phyloP scores from a whole-genome alignment of 2,329 filamentous ascomycete species.

The Fusarium scirpi region DNA sequence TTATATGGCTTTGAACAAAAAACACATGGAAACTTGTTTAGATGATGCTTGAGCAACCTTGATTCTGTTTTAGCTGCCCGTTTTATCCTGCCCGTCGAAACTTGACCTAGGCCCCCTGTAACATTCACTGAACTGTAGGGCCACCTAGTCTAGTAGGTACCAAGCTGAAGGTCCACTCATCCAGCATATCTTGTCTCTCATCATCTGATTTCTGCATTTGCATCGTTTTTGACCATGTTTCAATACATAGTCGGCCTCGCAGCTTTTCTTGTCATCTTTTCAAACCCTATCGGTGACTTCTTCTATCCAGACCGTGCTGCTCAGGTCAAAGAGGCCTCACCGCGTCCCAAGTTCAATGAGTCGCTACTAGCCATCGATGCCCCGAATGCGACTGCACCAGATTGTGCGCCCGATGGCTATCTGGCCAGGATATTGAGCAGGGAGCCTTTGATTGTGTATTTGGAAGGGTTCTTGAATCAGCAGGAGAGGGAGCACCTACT shows the following conservation, averaged over 20 bases:
- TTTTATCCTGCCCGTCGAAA: slow-evolving; percentile 24
- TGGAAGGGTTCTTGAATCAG: slow-evolving; percentile 62
- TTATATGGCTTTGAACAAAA: background rate
- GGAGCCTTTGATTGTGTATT: slow-evolving; percentile 65
- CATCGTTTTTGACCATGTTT: slow-evolving; percentile 52
- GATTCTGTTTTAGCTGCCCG: background rate
- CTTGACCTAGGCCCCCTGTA: background rate
- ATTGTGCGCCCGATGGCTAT: slow-evolving; percentile 58
- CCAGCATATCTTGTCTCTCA: slow-evolving; percentile 7
- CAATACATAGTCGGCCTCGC: slow-evolving; percentile 59
- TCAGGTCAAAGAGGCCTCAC: slow-evolving; percentile 44
- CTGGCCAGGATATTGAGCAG: slow-evolving; percentile 61
- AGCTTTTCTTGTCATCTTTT: slow-evolving; percentile 58
- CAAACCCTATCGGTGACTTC: slow-evolving; percentile 57
- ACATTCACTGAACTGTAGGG: background rate
- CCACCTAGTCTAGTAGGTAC: background rate
- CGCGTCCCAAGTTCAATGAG: slow-evolving; percentile 62
- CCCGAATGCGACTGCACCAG: slow-evolving; percentile 51
- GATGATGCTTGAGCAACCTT: background rate
- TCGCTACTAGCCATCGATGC: slow-evolving; percentile 63
- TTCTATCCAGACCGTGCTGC: slow-evolving; percentile 47
- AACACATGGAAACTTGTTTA: background rate
- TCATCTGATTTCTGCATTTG: background rate
- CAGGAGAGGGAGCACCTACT: slow-evolving; percentile 61
- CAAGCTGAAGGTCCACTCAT: slow-evolving; percentile 21